phyloP scores from a whole-genome alignment of 106 monocot genomes.

The Dendrobium officinale region DNA sequence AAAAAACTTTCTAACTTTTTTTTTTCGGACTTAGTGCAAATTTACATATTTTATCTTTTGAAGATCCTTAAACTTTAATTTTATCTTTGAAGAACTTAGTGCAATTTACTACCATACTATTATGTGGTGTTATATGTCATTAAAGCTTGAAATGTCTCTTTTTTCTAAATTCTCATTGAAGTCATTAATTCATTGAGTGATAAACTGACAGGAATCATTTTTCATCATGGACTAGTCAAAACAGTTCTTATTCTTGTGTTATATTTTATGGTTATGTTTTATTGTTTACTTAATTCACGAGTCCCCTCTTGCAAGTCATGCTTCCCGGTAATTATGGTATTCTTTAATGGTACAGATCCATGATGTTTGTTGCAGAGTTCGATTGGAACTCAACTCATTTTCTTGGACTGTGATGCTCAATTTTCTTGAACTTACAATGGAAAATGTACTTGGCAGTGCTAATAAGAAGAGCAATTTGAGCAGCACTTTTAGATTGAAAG shows the following conservation, averaged over 20 bases:
- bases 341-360: slow-evolving; percentile 50
- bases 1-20: not conserved
- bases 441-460: slow-evolving; percentile 13
- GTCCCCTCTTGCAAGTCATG: not conserved
- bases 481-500: slow-evolving; percentile 23
- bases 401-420: slow-evolving; percentile 46
- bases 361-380: slow-evolving; percentile 50
- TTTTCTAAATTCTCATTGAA: not conserved
- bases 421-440: slow-evolving; percentile 47
- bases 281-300: not conserved
- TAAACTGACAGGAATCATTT: not conserved
- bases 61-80: not conserved
- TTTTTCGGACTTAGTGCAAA: not conserved
- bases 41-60: not conserved
- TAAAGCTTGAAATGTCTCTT: not conserved
- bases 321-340: not conserved
- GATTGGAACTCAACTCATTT: slow-evolving; percentile 45
- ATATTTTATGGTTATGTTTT: not conserved
- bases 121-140: not conserved
- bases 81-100: not conserved
- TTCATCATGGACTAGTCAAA: not conserved
- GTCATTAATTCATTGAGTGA: not conserved
- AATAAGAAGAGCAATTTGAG: slow-evolving; percentile 6
- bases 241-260: not conserved
- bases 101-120: no score